Evolutionary conservation across 208 protist genomes (phyloP).

Genomic region (Novymonas esmeraldas): DNA sequence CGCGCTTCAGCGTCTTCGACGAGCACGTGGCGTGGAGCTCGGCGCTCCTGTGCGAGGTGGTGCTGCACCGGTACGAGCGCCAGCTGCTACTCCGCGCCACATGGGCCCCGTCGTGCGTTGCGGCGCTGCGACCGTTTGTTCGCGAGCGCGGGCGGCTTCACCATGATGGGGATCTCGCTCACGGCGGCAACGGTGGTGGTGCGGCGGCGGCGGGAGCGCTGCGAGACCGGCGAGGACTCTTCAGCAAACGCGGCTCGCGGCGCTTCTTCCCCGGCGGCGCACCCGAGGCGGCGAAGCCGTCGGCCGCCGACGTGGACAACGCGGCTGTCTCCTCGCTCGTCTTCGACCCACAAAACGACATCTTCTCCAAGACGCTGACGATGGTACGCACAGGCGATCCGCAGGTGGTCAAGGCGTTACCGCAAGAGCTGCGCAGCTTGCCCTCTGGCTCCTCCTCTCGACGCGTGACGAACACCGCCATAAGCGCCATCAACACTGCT

Average conservation of each 20-base stretch:
- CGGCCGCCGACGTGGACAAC: conserved; percentile 9
- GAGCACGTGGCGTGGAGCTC: conserved; percentile 75
- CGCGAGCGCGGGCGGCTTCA: not conserved
- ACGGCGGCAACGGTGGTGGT: not conserved
- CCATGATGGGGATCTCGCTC: not conserved
- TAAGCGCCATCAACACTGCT: conserved; percentile 7
- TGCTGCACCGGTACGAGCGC: conserved; percentile 60
- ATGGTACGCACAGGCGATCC: conserved; percentile 50
- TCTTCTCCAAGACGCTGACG: conserved; percentile 35
- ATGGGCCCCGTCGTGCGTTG: conserved; percentile 36
- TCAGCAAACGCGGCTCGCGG: not conserved
- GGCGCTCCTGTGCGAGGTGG: conserved; percentile 50
- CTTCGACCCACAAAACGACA: conserved; percentile 33
- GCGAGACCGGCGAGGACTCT: not conserved
- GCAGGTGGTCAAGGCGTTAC: conserved; percentile 29
- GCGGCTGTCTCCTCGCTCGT: conserved; percentile 27
- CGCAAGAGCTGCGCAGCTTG: conserved; percentile 22
- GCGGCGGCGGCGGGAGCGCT: too few species aligned
- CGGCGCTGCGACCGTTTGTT: conserved; percentile 30
- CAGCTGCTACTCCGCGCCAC: conserved; percentile 48
- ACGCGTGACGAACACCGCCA: conserved; percentile 1
- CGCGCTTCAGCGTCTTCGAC: conserved; percentile 58
- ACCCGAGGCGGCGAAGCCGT: conserved; percentile 2
- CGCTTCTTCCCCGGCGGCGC: not conserved
- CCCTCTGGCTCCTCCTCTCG: not conserved